Evolutionary conservation across 2,329 filamentous ascomycete genomes (phyloP), one percentile per base, ranked within the genome.

Genomic region (Exophiala oligosperma): DNA sequence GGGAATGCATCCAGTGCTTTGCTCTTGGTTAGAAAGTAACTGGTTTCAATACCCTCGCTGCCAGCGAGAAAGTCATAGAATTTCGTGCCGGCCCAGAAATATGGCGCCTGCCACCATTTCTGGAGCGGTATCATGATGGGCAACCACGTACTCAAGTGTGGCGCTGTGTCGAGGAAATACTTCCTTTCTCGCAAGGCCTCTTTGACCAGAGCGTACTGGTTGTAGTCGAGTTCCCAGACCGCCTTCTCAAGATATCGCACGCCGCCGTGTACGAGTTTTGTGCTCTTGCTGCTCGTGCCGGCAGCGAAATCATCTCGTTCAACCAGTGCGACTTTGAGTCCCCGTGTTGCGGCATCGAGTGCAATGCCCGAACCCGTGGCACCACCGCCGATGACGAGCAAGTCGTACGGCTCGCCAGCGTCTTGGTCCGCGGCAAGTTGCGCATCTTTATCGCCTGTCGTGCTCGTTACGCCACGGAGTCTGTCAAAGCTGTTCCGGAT

Each of bases 1-100:
- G 91, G 91, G 70, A 95, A 95, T 2, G 89, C 89, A 71, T 93
- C 90, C 62, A 95, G 79, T 7, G 91, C 90, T 75, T 93, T 93
- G 72, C 88, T 92, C 73, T 87, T 88, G 24, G 90, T 92, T 69
- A 95, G 77, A 72, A 95, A 95, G 76, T 95, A 95, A 4, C 90
- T 93, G 68, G 85, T 91, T 74, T 95, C 91, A 68, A 95, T 92
- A 55, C 91, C 91, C 73, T 95, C 91, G 41, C 87, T 88, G 12
- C 91, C 91, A 67, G 91, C 91, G 64, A 95, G 81, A 67, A 92
- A 84, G 74, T 95, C 91, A 74, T 95, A 96, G 66, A 85, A 84
- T 73, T 95, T 95, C 61, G 84, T 87, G 49, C 85, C 85, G 1
- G 77, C 79, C 83, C 84, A 88, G 74, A 88, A 86, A 73, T 88